These are phyloP conservation scores for Cercospora citrullina DNA, from an alignment of 2,329 filamentous ascomycete species.

Conservation along the genomic window DNA sequence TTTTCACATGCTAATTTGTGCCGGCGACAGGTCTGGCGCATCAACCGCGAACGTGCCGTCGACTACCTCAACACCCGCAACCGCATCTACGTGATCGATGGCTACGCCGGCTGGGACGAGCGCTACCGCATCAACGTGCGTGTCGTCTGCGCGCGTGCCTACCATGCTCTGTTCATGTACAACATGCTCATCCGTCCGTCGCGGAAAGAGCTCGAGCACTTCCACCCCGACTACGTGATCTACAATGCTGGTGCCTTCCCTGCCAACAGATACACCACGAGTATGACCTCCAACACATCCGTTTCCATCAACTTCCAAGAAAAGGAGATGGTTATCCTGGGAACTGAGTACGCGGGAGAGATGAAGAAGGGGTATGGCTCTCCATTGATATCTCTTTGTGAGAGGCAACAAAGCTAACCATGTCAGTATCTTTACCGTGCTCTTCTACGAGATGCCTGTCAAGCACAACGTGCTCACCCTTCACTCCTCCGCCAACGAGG, in stretches of 20 bases:
- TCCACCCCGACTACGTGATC: slow-evolving; percentile 99
- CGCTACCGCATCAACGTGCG: slow-evolving; percentile 97
- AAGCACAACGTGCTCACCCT: slow-evolving; percentile 99
- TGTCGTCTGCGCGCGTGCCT: slow-evolving; percentile 96
- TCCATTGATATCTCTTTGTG: background rate
- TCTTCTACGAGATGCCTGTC: slow-evolving; percentile 99
- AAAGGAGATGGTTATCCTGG: slow-evolving; percentile 99
- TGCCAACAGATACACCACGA: slow-evolving; percentile 94
- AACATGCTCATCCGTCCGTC: slow-evolving; percentile 99
- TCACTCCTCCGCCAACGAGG: slow-evolving; percentile 98
- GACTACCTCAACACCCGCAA: slow-evolving; percentile 99
- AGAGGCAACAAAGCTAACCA: slow-evolving; percentile 40
- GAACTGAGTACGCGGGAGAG: slow-evolving; percentile 82
- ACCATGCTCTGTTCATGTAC: slow-evolving; percentile 99
- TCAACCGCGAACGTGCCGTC: slow-evolving; percentile 97
- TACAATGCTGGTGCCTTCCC: slow-evolving; percentile 99
- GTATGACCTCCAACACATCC: slow-evolving; percentile 98
- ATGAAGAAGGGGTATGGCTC: slow-evolving; percentile 34
- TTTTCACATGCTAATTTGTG: background rate
- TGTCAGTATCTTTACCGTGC: slow-evolving; percentile 82
- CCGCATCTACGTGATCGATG: slow-evolving; percentile 97
- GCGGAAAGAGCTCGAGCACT: slow-evolving; percentile 88
- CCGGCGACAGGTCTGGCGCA: slow-evolving; percentile 84
- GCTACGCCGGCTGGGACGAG: slow-evolving; percentile 97
- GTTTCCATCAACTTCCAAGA: slow-evolving; percentile 98